Conservation (phyloP, 148 eudicot species). For the Dianthus caryophyllus region DNA sequence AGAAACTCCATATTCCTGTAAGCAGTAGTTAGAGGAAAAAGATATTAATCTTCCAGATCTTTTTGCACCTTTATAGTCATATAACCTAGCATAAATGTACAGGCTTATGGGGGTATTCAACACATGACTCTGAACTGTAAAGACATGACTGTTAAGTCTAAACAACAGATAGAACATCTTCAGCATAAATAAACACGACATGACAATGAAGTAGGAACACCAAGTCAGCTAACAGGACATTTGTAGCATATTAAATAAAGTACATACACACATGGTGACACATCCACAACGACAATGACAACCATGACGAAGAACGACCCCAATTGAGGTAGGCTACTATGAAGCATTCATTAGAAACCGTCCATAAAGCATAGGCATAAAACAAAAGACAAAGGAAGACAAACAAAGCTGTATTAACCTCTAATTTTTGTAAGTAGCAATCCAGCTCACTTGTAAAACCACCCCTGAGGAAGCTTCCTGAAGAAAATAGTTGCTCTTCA, state of each 20-base stretch:
- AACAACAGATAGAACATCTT: neutral
- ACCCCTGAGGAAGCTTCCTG: conserved; percentile 46
- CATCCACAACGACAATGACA: too few relatives aligned
- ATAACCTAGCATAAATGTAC: too few relatives aligned
- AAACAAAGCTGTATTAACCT: conserved; percentile 34
- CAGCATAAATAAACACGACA: conserved; percentile 3
- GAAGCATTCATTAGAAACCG: too few relatives aligned
- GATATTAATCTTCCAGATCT: too few relatives aligned
- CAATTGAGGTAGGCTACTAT: too few relatives aligned
- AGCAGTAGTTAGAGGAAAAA: conserved; percentile 4
- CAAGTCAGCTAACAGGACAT: neutral
- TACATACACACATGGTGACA: too few relatives aligned
- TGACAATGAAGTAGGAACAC: neutral
- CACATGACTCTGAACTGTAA: neutral
- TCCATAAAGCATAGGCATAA: neutral
- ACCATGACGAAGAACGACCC: too few relatives aligned
- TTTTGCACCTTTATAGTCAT: neutral
- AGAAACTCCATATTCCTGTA: conserved; percentile 71
- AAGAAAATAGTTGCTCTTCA: conserved; percentile 87
- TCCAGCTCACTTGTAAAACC: conserved; percentile 54
- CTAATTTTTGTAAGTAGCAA: conserved; percentile 56
- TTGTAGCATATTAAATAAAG: too few relatives aligned
- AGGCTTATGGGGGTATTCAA: neutral
- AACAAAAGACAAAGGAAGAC: neutral
- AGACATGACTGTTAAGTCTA: neutral